Conservation (phyloP, 495 filamentous ascomycete genomes). For the Echria macrotheca region DNA sequence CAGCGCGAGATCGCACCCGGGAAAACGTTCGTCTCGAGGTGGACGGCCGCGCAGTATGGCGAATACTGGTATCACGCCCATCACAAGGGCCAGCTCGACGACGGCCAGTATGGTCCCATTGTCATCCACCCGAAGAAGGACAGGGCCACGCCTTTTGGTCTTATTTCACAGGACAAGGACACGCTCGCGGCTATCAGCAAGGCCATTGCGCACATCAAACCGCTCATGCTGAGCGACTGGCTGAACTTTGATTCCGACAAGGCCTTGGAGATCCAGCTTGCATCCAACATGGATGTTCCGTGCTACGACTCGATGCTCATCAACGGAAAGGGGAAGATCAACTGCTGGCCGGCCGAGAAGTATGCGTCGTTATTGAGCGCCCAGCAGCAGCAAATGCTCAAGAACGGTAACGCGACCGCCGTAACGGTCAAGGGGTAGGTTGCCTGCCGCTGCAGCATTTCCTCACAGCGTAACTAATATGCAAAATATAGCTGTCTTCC, state of each 20-base stretch:
- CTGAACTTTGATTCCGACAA: conserved; percentile 45
- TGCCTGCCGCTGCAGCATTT: conserved; percentile 8
- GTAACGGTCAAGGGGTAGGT: conserved; percentile 40
- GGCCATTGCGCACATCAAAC: conserved; percentile 40
- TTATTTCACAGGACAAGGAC: conserved; percentile 35
- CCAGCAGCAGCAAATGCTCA: conserved; percentile 27
- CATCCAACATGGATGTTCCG: conserved; percentile 34
- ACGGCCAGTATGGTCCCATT: conserved; percentile 50
- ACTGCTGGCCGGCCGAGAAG: conserved; percentile 35
- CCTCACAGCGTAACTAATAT: too few relatives aligned
- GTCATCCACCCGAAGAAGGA: conserved; percentile 40
- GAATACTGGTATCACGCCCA: conserved; percentile 54
- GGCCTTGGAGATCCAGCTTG: conserved; percentile 32
- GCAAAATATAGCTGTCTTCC: too few relatives aligned
- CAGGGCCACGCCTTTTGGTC: conserved; percentile 38
- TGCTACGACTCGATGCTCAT: conserved; percentile 47
- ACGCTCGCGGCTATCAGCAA: conserved; percentile 39
- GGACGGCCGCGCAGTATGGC: conserved; percentile 44
- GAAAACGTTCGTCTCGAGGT: conserved; percentile 39
- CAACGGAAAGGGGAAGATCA: conserved; percentile 46
- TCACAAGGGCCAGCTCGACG: conserved; percentile 37
- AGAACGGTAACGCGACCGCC: conserved; percentile 27
- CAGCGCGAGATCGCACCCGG: conserved; percentile 43
- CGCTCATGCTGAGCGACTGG: conserved; percentile 52
- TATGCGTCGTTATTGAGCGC: conserved; percentile 31